Percentiles rank a stretch among this genome's conserved stretches.
Evolutionary conservation across 768 basidiomycete species (phyloP).

Genomic region (Lyophyllum shimeji): DNA sequence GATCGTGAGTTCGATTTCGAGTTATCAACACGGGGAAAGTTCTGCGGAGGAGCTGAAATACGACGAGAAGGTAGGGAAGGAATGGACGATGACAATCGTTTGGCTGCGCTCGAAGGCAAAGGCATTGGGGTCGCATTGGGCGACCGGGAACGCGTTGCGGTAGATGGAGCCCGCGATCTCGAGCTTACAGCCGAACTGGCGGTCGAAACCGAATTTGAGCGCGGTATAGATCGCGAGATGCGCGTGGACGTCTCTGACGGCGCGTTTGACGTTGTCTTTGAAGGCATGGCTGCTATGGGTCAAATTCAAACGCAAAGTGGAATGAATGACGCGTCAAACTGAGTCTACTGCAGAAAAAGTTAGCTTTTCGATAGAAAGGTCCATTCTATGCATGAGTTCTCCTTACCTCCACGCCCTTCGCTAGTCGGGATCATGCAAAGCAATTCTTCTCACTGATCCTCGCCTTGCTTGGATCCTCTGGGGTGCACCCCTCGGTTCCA

Average conservation of each 20-base stretch:
- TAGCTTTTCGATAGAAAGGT: neutral
- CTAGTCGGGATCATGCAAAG: neutral
- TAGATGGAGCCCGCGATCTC: slow-evolving; percentile 57
- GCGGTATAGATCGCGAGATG: slow-evolving; percentile 44
- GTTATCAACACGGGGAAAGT: slow-evolving; percentile 10
- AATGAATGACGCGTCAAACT: neutral
- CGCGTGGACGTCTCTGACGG: slow-evolving; percentile 60
- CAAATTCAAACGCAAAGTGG: neutral
- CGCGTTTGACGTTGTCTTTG: slow-evolving; percentile 22
- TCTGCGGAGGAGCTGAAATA: slow-evolving; percentile 35
- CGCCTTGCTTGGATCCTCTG: neutral
- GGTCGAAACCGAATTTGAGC: slow-evolving; percentile 33
- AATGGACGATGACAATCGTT: slow-evolving; percentile 37
- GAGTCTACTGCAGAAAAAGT: neutral
- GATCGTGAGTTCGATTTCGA: slow-evolving; percentile 1
- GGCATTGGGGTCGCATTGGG: slow-evolving; percentile 55
- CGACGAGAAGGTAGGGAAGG: slow-evolving; percentile 38
- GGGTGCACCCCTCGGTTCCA: neutral
- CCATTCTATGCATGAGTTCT: neutral
- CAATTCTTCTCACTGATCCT: neutral
- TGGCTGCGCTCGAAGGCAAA: slow-evolving; percentile 26
- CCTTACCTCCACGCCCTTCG: neutral
- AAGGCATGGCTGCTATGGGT: slow-evolving; percentile 19
- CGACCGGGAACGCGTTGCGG: slow-evolving; percentile 39
- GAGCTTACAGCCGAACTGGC: slow-evolving; percentile 27